Conservation (phyloP, 108 stramenopile species). For the Fistulifera pelliculosa region DNA sequence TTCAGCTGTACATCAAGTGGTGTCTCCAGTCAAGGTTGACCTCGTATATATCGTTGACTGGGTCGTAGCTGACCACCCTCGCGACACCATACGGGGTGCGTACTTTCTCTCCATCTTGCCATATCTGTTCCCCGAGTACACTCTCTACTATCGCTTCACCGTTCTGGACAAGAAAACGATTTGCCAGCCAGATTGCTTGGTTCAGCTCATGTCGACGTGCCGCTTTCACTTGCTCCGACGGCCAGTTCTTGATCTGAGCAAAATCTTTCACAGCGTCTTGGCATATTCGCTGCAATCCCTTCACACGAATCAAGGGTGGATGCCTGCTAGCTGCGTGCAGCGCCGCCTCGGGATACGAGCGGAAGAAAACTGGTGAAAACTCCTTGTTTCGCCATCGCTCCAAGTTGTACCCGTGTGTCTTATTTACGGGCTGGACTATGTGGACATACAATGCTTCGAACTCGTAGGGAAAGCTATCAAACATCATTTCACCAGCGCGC, state of each 20-base stretch:
- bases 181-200: slow-evolving; percentile 73
- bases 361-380: slow-evolving; percentile 80
- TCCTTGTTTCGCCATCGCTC: slow-evolving; percentile 68
- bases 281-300: slow-evolving; percentile 69
- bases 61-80: slow-evolving; percentile 53
- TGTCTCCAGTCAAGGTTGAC: slow-evolving; percentile 84
- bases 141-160: slow-evolving; percentile 41
- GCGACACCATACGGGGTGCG: slow-evolving; percentile 80
- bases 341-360: slow-evolving; percentile 89
- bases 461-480: slow-evolving; percentile 72
- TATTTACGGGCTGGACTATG: slow-evolving; percentile 55
- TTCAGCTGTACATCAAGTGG: slow-evolving; percentile 69
- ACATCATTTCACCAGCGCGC: slow-evolving; percentile 93
- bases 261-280: slow-evolving; percentile 79
- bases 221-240: slow-evolving; percentile 51
- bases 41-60: slow-evolving; percentile 64
- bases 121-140: slow-evolving; percentile 48
- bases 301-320: slow-evolving; percentile 73
- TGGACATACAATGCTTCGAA: slow-evolving; percentile 90
- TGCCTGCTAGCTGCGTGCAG: slow-evolving; percentile 75
- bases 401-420: slow-evolving; percentile 71
- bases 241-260: slow-evolving; percentile 72
- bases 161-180: slow-evolving; percentile 36
- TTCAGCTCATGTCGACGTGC: slow-evolving; percentile 72
- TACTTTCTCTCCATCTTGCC: slow-evolving; percentile 65